phyloP scores from a whole-genome alignment of 768 basidiomycete genomes.

The Cantharellus cinnabarinus region DNA sequence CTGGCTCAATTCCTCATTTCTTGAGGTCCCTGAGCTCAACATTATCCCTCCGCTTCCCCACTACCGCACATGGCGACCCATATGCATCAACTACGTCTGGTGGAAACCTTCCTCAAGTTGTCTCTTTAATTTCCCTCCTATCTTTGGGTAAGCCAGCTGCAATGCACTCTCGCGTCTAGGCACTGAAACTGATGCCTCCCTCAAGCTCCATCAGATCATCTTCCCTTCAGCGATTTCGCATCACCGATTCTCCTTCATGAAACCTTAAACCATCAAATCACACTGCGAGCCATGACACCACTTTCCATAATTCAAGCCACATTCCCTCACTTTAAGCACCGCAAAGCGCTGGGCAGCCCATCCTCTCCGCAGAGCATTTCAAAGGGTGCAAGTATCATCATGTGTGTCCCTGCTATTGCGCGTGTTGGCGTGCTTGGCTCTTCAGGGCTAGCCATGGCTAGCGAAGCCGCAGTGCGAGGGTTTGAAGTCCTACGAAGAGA shows the following conservation, averaged over 20 bases:
- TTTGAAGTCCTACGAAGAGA: slow-evolving; percentile 58
- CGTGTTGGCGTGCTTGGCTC: slow-evolving; percentile 33
- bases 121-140: slow-evolving; percentile 54
- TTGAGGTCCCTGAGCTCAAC: slow-evolving; percentile 64
- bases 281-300: slow-evolving; percentile 55
- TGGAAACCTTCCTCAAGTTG: slow-evolving; percentile 32
- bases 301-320: slow-evolving; percentile 58
- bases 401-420: slow-evolving; percentile 60
- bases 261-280: slow-evolving; percentile 50
- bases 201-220: slow-evolving; percentile 53
- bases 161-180: too few relatives aligned
- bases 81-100: slow-evolving; percentile 17
- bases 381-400: slow-evolving; percentile 35
- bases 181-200: slow-evolving; percentile 13
- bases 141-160: slow-evolving; percentile 29
- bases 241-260: slow-evolving; percentile 14
- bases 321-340: slow-evolving; percentile 53
- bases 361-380: slow-evolving; percentile 18
- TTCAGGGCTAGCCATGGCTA: slow-evolving; percentile 50
- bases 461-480: slow-evolving; percentile 49
- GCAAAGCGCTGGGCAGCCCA: slow-evolving; percentile 11
- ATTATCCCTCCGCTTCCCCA: slow-evolving; percentile 64
- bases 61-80: slow-evolving; percentile 61
- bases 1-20: slow-evolving; percentile 51
- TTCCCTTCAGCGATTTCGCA: slow-evolving; percentile 13